These are phyloP conservation scores for Penicillium expansum DNA, from an alignment of 2,329 filamentous ascomycete genomes.

Conservation along the genomic window DNA sequence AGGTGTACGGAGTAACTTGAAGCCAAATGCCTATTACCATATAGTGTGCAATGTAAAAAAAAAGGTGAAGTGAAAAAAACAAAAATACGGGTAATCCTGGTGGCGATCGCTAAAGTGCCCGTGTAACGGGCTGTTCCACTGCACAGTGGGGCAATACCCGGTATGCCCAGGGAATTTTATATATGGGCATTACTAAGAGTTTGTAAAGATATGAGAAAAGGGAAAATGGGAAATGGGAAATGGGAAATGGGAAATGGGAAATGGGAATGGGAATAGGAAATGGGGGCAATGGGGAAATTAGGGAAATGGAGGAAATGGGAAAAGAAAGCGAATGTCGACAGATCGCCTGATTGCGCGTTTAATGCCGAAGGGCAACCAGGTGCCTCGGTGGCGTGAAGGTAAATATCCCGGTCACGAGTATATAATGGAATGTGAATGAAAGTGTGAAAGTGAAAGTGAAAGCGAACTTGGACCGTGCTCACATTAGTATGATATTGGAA, in stretches of 20 bases:
- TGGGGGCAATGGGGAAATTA: neutral
- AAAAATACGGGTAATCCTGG: constrained; percentile 29
- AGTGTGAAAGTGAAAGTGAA: neutral
- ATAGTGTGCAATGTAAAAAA: neutral
- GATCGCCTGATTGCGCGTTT: constrained; percentile 4
- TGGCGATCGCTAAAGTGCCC: constrained; percentile 28
- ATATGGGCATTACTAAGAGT: neutral
- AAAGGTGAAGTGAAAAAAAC: neutral
- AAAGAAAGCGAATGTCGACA: neutral
- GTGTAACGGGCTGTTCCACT: constrained; percentile 1
- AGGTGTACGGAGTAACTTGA: neutral
- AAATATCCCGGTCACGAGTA: constrained; percentile 2
- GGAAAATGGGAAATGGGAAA: neutral
- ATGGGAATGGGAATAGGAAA: neutral
- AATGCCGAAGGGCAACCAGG: neutral
- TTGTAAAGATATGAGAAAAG: neutral
- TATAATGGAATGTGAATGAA: neutral
- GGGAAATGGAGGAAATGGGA: neutral
- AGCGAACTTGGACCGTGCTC: constrained; percentile 1
- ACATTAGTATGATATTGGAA: neutral
- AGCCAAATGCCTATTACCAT: neutral
- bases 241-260: neutral
- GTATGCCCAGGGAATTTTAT: neutral
- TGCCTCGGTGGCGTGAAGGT: constrained; percentile 9
- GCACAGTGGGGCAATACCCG: constrained; percentile 18